These are phyloP conservation scores for Citrus glauca DNA, from an alignment of 345 rosid species.

Conservation along the genomic window DNA sequence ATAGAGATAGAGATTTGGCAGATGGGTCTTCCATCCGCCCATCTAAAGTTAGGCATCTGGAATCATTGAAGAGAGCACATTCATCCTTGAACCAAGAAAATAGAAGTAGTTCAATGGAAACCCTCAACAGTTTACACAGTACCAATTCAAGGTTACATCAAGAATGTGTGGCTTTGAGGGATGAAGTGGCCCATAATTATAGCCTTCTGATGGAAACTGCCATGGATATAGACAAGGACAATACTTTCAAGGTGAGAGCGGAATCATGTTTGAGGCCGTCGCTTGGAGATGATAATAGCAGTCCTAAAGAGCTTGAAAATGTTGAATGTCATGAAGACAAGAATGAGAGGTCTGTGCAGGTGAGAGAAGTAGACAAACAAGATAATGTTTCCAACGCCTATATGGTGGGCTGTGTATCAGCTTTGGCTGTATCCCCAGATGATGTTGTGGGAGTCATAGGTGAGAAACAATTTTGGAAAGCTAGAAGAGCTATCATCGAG, in stretches of 20 bases:
- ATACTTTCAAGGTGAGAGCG: slow-evolving; percentile 29
- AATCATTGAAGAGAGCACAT: slow-evolving; percentile 28
- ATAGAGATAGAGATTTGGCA: slow-evolving; percentile 16
- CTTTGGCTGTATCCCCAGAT: slow-evolving; percentile 45
- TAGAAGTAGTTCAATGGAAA: slow-evolving; percentile 22
- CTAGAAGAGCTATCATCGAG: slow-evolving; percentile 65
- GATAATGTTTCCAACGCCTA: slow-evolving; percentile 27
- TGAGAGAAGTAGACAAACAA: slow-evolving; percentile 11
- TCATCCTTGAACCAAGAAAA: slow-evolving; percentile 28
- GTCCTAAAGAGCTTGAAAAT: slow-evolving; percentile 29
- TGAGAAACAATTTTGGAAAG: slow-evolving; percentile 66
- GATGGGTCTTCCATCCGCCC: slow-evolving; percentile 22
- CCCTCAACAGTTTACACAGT: slow-evolving; percentile 13
- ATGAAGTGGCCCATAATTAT: slow-evolving; percentile 20
- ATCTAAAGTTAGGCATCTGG: slow-evolving; percentile 17
- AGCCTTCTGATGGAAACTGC: slow-evolving; percentile 21
- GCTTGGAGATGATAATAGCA: slow-evolving; percentile 22
- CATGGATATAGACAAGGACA: slow-evolving; percentile 21
- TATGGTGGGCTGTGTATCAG: slow-evolving; percentile 35
- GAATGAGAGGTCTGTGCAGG: slow-evolving; percentile 4
- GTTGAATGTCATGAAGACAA: slow-evolving; percentile 14
- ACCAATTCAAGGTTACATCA: slow-evolving; percentile 12
- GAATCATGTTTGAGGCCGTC: slow-evolving; percentile 29
- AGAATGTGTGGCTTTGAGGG: slow-evolving; percentile 10
- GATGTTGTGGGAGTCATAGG: slow-evolving; percentile 62